A percentile compares a stretch with the other conserved stretches of the same genome.
These are phyloP conservation scores for Xylariaceae sp. DNA, from an alignment of 2,329 filamentous ascomycete genomes.

Conservation along the genomic window DNA sequence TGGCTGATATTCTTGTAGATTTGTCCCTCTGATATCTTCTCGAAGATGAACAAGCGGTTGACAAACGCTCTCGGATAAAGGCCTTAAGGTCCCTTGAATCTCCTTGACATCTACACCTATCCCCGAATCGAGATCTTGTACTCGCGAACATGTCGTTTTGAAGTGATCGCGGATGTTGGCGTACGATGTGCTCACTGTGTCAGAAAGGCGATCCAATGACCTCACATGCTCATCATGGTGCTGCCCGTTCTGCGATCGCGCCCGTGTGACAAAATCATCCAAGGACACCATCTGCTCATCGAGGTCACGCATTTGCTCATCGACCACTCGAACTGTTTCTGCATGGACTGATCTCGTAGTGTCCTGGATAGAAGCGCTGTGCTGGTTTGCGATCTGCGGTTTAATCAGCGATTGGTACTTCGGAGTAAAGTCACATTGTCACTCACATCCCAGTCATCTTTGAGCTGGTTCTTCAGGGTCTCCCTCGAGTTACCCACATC, in stretches of 20 bases:
- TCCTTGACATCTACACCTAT: conserved; percentile 57
- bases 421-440: conserved; percentile 35
- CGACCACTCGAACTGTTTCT: conserved; percentile 84
- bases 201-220: conserved; percentile 63
- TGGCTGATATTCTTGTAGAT: conserved; percentile 73
- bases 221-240: conserved; percentile 67
- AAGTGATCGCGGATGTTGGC: conserved; percentile 67
- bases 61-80: conserved; percentile 57
- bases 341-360: conserved; percentile 85
- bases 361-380: conserved; percentile 77
- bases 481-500: conserved; percentile 72
- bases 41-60: conserved; percentile 69
- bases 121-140: conserved; percentile 64
- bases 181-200: conserved; percentile 69
- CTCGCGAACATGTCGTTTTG: conserved; percentile 61
- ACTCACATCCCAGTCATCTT: conserved; percentile 79
- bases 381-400: conserved; percentile 64
- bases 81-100: conserved; percentile 57
- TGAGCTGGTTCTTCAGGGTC: conserved; percentile 72
- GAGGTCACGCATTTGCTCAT: conserved; percentile 83
- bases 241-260: conserved; percentile 72
- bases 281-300: conserved; percentile 84
- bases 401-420: conserved; percentile 18
- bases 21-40: conserved; percentile 58
- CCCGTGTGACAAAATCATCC: conserved; percentile 83